Evolutionary conservation across 192 early-diverging fungal genomes (phyloP).

Genomic region (Phlyctochytrium planicorne): DNA sequence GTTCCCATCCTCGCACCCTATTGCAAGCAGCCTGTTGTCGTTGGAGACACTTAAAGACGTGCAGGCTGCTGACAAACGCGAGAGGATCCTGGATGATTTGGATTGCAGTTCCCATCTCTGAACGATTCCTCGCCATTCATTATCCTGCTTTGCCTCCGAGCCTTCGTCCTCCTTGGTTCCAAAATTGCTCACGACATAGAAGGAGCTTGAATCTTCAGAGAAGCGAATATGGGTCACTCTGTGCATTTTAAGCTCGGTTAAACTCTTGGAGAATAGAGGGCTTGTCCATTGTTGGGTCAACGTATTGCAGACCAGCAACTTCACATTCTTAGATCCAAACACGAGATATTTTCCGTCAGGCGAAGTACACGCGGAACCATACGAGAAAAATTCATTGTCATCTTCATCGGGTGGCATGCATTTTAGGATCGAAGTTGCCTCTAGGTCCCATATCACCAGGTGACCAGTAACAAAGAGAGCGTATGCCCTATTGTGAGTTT

Average conservation of each 20-base stretch:
- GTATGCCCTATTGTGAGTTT: constrained; percentile 7
- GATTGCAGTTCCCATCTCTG: constrained; percentile 9
- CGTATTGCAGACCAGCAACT: background rate
- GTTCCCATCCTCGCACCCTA: constrained; percentile 9
- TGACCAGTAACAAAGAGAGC: constrained; percentile 14
- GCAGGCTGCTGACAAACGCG: background rate
- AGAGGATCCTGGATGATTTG: background rate
- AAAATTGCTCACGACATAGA: constrained; percentile 8
- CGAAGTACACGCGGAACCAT: constrained; percentile 7
- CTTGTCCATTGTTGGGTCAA: constrained; percentile 10
- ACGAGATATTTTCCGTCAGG: constrained; percentile 15
- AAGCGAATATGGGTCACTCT: constrained; percentile 16
- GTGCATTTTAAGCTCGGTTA: constrained; percentile 9
- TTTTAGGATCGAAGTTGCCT: constrained; percentile 8
- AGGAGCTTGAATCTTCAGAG: background rate
- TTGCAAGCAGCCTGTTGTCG: constrained; percentile 5
- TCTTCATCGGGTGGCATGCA: constrained; percentile 8
- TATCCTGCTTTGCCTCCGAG: background rate
- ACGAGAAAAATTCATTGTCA: constrained; percentile 15
- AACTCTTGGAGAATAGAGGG: background rate
- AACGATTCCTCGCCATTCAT: background rate
- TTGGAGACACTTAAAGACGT: constrained; percentile 3
- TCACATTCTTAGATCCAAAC: constrained; percentile 11
- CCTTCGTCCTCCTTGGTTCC: background rate
- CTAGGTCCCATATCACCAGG: constrained; percentile 18